Evolutionary conservation across 352 stramenopile species (phyloP).

Genomic region (Aphanomyces astaci): DNA sequence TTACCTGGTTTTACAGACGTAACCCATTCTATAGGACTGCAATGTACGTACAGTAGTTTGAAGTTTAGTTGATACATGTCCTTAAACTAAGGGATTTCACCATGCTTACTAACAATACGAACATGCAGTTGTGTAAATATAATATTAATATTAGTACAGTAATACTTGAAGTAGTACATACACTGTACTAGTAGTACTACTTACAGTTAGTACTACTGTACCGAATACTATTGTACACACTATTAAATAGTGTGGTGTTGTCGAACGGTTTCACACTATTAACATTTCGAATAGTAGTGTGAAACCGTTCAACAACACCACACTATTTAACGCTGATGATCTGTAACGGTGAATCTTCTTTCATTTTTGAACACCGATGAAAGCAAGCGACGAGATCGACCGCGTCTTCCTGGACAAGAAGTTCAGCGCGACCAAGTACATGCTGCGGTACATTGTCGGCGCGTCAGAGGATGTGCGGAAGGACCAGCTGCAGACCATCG

Average conservation of each 20-base stretch:
- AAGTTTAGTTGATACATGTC: background rate
- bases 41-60: no score
- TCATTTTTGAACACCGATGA: slow-evolving; percentile 1
- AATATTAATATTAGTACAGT: background rate
- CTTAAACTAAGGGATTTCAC: background rate
- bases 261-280: no score
- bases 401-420: slow-evolving; percentile 77
- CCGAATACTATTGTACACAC: no score
- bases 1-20: background rate
- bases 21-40: no score
- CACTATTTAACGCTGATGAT: no score
- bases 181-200: no score
- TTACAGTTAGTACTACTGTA: no score
- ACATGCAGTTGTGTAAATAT: no score
- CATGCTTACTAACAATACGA: background rate
- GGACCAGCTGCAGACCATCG: slow-evolving; percentile 59
- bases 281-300: no score
- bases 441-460: slow-evolving; percentile 66
- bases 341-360: background rate
- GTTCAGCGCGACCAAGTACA: slow-evolving; percentile 68
- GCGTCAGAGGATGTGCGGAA: slow-evolving; percentile 57
- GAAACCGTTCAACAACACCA: no score
- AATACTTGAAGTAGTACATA: no score
- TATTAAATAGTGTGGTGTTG: no score
- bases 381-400: slow-evolving; percentile 38